Evolutionary conservation across 305 asterid genomes (phyloP).

Genomic region (Fraxinus paxiana): DNA sequence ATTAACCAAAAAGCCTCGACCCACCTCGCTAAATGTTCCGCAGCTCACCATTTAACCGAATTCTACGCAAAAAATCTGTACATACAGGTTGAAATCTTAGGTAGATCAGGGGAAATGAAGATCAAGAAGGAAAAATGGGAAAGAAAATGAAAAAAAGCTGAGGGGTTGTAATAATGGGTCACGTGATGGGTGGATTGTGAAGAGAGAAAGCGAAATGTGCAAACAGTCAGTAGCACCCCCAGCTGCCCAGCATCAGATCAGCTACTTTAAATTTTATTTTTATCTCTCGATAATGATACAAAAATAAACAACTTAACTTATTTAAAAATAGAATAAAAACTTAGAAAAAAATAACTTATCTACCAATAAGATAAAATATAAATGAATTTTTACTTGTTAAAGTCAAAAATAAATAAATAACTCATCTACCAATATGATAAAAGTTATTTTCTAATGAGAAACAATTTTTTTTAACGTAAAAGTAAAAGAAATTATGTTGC

Average conservation of each 20-base stretch:
- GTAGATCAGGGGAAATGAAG: constrained; percentile 41
- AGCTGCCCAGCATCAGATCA: constrained; percentile 30
- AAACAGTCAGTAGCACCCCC: constrained; percentile 39
- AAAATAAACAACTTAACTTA: background rate
- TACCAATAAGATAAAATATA: too few species aligned
- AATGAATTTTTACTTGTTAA: background rate
- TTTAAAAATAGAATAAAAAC: background rate
- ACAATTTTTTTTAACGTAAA: background rate
- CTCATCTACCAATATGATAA: background rate
- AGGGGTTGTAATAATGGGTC: constrained; percentile 42
- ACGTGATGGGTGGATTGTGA: constrained; percentile 71
- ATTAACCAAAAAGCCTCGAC: constrained; percentile 17
- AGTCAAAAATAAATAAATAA: background rate
- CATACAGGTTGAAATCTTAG: constrained; percentile 32
- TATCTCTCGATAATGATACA: background rate
- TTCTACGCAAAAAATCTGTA: constrained; percentile 7
- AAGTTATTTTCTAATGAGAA: background rate
- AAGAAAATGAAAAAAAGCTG: constrained; percentile 19
- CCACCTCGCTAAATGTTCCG: background rate
- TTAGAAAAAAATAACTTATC: background rate
- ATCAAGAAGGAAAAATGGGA: constrained; percentile 26
- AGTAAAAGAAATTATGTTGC: background rate
- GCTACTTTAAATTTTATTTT: constrained; percentile 8
- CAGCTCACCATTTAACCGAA: constrained; percentile 18
- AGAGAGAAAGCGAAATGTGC: constrained; percentile 64